Evolutionary conservation across 1,139 yeast genomes (phyloP), one percentile per base, ranked within the genome.

Genomic region (Nakaseomyces sp.): DNA sequence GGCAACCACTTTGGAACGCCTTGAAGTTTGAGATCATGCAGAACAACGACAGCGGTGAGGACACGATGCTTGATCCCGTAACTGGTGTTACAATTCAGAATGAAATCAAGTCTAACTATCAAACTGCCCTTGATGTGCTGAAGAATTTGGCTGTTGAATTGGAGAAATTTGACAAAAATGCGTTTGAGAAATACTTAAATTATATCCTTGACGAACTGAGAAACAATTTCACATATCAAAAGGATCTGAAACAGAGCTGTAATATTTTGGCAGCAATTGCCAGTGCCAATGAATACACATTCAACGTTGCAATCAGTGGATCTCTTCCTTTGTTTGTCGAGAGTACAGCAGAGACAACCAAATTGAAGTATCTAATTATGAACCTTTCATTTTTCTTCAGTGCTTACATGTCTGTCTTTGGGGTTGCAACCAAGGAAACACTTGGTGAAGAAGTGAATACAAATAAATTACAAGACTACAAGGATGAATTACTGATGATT

Each of bases 11-110:
- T 6, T 91, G 96, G 96, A 83, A 85, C 52, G 87, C 95, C 0
- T 68, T 91, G 43, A 91, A 89, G 58, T 88, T 78, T 60, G 96
- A 91, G 58, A 73, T 91, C 20, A 68, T 89, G 47, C 95, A 89
- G 61, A 79, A 80, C 39, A 85, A 81, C 30, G 70, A 70, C 26
- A 74, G 69, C 29, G 74, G 50, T 9, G 55, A 51, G 19, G 41
- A 38, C 4, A 43, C 46, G 3, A 20, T 47, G n/a, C 43, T 53
- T 8, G 45, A 45, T 36, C 47, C 49, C 1, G 41, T 39, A 10
- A 29, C 41, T 5, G 45, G 41, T 6, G 32, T 40, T 15, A 22
- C 29, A 22, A 28, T 31, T 12, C 40, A 43, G 35, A 4, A 16
- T 18, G 17, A 44, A n/a, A 39, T 43, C 15, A 19, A 40, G 7